These are phyloP conservation scores for Rhizopogon vinicolor DNA, from an alignment of 768 basidiomycete species.

Conservation along the genomic window DNA sequence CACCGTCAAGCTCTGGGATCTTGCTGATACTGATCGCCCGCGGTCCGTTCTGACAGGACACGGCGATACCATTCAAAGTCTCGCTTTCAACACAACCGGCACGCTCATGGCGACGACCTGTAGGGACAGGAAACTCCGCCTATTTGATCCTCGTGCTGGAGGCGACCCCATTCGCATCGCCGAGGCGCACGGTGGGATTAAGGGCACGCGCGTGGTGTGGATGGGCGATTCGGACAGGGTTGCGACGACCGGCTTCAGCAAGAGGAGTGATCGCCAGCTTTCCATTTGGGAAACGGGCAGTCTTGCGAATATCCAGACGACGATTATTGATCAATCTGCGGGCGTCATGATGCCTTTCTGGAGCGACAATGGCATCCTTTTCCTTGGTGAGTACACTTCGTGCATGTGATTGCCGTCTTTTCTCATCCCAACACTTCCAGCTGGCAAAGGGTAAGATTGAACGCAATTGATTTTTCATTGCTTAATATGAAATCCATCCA, in stretches of 20 bases:
- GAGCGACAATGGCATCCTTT: constrained; percentile 88
- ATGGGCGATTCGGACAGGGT: constrained; percentile 86
- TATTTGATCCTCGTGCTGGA: constrained; percentile 88
- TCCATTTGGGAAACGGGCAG: constrained; percentile 85
- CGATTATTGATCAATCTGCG: constrained; percentile 81
- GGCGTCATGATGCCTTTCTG: constrained; percentile 98
- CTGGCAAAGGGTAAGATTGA: constrained; percentile 75
- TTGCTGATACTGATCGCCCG: constrained; percentile 66
- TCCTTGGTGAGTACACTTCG: constrained; percentile 47
- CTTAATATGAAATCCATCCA: constrained; percentile 5
- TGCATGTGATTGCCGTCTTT: background rate
- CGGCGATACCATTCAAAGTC: constrained; percentile 80
- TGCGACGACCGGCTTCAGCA: constrained; percentile 95
- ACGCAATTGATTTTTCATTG: background rate
- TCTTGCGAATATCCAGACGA: constrained; percentile 71
- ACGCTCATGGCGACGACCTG: constrained; percentile 84
- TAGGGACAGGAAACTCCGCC: constrained; percentile 84
- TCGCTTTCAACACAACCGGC: constrained; percentile 81
- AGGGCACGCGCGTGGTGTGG: constrained; percentile 86
- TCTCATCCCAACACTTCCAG: constrained; percentile 27
- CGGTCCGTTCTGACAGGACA: constrained; percentile 66
- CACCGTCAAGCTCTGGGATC: constrained; percentile 87
- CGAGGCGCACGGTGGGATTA: constrained; percentile 92
- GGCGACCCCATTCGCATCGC: constrained; percentile 74
- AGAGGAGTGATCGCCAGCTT: constrained; percentile 93